Base-by-base conservation (phyloP, 2,329 filamentous ascomycete genomes). In the Madurella mycetomatis region DNA sequence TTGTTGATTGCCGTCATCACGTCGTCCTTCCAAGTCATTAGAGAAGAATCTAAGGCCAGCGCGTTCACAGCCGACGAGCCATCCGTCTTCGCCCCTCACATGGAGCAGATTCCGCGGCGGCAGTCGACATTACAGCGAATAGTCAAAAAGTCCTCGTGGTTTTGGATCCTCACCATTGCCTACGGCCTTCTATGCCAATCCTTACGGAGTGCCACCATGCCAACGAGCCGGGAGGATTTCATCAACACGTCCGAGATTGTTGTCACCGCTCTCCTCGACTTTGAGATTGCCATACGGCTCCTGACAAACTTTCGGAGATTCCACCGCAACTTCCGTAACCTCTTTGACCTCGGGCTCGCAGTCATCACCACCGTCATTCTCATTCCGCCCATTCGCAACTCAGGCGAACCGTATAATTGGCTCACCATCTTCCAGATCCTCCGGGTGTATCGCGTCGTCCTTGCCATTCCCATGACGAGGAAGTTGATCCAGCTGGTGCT, bases 21-120 rank as follows among this genome's bases (percentile, higher is more conserved):
- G 0, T 96, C 94, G 5, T 96, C 92, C 1, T 99, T 99, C 66
- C 94, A 99, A 69, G 89, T 99, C 61, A 99, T 99, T 64, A 84
- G 94, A 60, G 95, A 99, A 74, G 94, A 99, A 69, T 95, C 90
- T 72, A 92, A 88, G 70, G 85, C 87, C 32, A 96, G 92, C 73
- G 94, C 95, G 2, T 99, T 99, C 70, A 92, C 91, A 4, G 84
- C 84, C 12, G 83, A 90, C 40, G 80, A 81, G 58, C 71, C 70
- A 4, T 43, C 56, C 13, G 63, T 71, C 2, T 54, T 69, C 13
- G 66, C 69, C 48, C 64, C 63, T 39, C 66, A 56, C 55, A 68
- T 63, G 64, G 79, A 74, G 55, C 75, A 69, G 63, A 71, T 59
- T 70, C 69, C 67, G 60, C 75, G 59, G 19, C 70, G 70, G 39